A percentile compares a stretch with the other conserved stretches of the same genome.
Evolutionary conservation across 768 basidiomycete genomes (phyloP).

Genomic region (Lactarius evosmus): DNA sequence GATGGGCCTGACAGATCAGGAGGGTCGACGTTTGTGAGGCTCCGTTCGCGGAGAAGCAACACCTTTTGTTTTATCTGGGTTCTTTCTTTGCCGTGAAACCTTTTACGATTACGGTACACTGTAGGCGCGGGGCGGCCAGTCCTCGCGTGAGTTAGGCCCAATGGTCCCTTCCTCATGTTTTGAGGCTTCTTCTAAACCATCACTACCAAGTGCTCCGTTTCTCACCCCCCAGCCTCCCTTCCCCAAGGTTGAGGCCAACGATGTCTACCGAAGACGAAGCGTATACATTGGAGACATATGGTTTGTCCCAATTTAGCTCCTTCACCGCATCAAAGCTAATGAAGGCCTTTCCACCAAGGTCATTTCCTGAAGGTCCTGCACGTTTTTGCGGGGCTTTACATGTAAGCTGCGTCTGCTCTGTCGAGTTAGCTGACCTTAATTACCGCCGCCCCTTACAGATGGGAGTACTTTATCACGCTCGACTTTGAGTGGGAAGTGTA

Average conservation of each 20-base stretch:
- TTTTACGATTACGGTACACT: constrained; percentile 1
- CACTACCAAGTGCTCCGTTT: background rate
- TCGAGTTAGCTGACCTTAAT: background rate
- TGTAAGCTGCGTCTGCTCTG: background rate
- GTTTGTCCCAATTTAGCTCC: background rate
- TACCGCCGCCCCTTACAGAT: background rate
- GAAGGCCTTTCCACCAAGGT: background rate
- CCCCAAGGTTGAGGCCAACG: background rate
- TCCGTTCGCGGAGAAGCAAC: background rate
- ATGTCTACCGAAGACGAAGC: background rate
- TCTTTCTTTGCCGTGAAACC: background rate
- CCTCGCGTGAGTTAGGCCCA: background rate
- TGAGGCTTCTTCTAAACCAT: background rate
- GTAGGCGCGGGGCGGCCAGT: background rate
- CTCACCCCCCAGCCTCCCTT: background rate
- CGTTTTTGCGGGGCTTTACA: constrained; percentile 19
- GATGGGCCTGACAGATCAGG: background rate
- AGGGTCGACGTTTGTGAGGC: background rate
- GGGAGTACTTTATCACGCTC: constrained; percentile 23
- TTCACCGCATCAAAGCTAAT: background rate
- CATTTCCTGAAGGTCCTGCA: constrained; percentile 15
- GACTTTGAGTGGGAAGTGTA: constrained; percentile 25
- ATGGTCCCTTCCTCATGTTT: background rate
- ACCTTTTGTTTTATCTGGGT: background rate
- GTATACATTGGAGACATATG: background rate